A percentile compares a stretch with the other conserved stretches of the same genome.
Conservation (phyloP, 169 alveolate species). For the Blepharisma undulans region DNA sequence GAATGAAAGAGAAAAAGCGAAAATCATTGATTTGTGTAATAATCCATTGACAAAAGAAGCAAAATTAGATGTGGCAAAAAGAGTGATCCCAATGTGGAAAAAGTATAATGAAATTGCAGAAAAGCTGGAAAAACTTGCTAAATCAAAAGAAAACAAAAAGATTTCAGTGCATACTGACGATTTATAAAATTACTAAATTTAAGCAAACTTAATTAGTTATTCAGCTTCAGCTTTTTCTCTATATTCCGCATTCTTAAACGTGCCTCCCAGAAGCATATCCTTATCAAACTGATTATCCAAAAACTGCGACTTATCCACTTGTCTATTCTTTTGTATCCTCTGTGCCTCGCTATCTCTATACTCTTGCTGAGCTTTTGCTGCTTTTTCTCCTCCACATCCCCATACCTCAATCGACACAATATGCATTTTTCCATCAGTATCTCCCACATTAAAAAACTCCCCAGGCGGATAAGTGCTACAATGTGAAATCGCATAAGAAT, state of each 20-base stretch:
- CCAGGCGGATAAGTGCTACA: slow-evolving; percentile 26
- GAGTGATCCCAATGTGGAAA: slow-evolving; percentile 54
- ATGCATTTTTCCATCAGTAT: neutral
- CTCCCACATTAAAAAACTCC: neutral
- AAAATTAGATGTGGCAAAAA: slow-evolving; percentile 47
- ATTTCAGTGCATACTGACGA: neutral
- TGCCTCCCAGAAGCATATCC: slow-evolving; percentile 16
- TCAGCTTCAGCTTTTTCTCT: neutral
- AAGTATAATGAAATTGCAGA: neutral
- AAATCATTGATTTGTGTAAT: slow-evolving; percentile 74
- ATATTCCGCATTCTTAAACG: slow-evolving; percentile 34
- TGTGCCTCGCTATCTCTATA: neutral
- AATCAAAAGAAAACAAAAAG: neutral
- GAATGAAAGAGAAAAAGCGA: slow-evolving; percentile 53
- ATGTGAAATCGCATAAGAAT: neutral
- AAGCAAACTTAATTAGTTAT: neutral
- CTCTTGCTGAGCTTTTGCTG: neutral
- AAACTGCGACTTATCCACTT: slow-evolving; percentile 31
- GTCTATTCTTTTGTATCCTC: neutral
- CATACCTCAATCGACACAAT: slow-evolving; percentile 25
- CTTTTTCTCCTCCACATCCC: slow-evolving; percentile 41
- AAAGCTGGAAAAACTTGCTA: neutral
- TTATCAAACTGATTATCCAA: neutral
- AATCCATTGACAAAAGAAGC: slow-evolving; percentile 72
- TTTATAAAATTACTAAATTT: too few relatives aligned